These are phyloP conservation scores for Debaryomyces maramus DNA, from an alignment of 805 yeast genomes.

Conservation along the genomic window DNA sequence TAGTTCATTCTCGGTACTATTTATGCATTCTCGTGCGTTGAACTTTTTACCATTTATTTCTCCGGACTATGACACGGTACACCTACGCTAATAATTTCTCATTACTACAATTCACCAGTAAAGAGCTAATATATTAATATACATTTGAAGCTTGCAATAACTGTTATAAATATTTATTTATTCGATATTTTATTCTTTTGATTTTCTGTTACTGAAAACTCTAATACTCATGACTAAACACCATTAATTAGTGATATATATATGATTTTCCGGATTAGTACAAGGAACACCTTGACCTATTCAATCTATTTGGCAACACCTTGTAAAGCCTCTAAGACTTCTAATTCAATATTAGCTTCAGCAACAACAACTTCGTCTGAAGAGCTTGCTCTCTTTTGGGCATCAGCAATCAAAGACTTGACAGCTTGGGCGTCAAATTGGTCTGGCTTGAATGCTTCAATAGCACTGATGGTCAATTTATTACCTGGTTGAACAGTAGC, in stretches of 20 bases:
- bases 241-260: conserved; percentile 2
- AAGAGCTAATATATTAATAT: conserved; percentile 1
- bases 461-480: conserved; percentile 83
- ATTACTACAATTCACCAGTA: background rate
- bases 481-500: conserved; percentile 96
- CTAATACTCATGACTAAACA: conserved; percentile 6
- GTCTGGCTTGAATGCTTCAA: conserved; percentile 92
- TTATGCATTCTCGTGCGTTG: too few relatives aligned
- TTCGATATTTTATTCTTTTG: conserved; percentile 2
- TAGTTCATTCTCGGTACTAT: too few relatives aligned
- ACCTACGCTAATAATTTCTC: too few relatives aligned
- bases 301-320: conserved; percentile 64
- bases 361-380: conserved; percentile 88
- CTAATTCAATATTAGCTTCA: conserved; percentile 93
- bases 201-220: background rate
- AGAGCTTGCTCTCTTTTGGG: conserved; percentile 85
- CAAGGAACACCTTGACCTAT: conserved; percentile 3
- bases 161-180: conserved; percentile 1
- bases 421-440: conserved; percentile 79
- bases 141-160: conserved; percentile 6
- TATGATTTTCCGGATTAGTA: background rate
- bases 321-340: conserved; percentile 92
- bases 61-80: too few relatives aligned
- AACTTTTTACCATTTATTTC: too few relatives aligned
- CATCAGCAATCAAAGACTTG: conserved; percentile 82